These are phyloP conservation scores for Camelina sativa DNA, from an alignment of 345 rosid species.

Conservation along the genomic window DNA sequence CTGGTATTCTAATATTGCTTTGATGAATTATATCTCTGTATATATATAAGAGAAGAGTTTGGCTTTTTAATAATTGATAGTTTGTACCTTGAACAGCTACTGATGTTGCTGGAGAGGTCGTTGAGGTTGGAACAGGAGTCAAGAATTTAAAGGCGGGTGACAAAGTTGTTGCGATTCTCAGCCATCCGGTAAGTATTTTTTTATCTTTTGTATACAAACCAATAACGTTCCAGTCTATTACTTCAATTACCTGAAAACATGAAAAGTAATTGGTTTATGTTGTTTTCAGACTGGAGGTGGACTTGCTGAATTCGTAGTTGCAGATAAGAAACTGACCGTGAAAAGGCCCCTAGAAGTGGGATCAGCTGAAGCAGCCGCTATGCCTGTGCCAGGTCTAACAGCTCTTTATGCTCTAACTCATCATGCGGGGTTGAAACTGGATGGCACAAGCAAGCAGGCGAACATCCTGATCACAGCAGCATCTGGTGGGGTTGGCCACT, in stretches of 20 bases:
- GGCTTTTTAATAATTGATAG: no score
- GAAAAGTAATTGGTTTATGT: no score
- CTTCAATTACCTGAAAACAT: no score
- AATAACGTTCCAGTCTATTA: no score
- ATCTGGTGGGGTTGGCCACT: constrained; percentile 84
- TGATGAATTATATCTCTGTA: not conserved
- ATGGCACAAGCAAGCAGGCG: constrained; percentile 52
- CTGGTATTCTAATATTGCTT: constrained; percentile 50
- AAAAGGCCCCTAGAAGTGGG: constrained; percentile 64
- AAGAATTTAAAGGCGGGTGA: constrained; percentile 70
- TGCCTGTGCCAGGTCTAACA: constrained; percentile 70
- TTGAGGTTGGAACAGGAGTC: constrained; percentile 67
- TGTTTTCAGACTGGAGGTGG: constrained; percentile 54
- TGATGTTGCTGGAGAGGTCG: constrained; percentile 82
- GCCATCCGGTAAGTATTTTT: constrained; percentile 48
- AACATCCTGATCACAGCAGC: constrained; percentile 75
- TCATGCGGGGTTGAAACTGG: constrained; percentile 67
- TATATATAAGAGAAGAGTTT: no score
- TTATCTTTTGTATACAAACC: no score
- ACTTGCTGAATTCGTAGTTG: constrained; percentile 65
- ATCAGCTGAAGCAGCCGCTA: constrained; percentile 63
- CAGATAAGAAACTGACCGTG: constrained; percentile 56
- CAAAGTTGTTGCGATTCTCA: constrained; percentile 71
- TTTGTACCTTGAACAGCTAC: constrained; percentile 45
- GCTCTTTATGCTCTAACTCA: constrained; percentile 64